A percentile compares a stretch with the other conserved stretches of the same genome.
Evolutionary conservation across 148 eudicot genomes (phyloP).

Genomic region (Rhododendron williamsianum): DNA sequence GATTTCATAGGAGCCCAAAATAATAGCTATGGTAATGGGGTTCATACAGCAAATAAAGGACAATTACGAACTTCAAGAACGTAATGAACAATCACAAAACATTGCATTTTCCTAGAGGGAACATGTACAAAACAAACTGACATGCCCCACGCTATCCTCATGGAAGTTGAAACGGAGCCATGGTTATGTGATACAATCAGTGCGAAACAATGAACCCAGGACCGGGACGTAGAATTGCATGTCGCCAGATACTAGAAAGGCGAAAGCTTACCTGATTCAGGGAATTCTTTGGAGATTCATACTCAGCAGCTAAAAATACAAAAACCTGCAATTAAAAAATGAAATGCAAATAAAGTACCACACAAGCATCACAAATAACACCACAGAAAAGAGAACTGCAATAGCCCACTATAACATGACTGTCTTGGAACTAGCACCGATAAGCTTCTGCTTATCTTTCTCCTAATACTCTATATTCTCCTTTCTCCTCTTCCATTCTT

Average conservation of each 20-base stretch:
- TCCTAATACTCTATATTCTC: neutral
- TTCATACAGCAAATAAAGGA: too few relatives aligned
- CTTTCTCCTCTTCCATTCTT: neutral
- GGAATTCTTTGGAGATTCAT: slow-evolving; percentile 64
- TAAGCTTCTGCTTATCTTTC: neutral
- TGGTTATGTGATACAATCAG: neutral
- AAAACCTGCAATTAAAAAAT: slow-evolving; percentile 58
- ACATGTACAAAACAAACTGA: neutral
- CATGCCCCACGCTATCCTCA: neutral
- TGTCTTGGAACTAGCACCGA: neutral
- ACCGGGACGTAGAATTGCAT: neutral
- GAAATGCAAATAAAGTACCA: neutral
- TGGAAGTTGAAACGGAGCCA: neutral
- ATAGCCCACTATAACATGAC: neutral
- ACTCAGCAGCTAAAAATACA: slow-evolving; percentile 91
- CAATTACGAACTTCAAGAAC: neutral
- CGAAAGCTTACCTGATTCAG: slow-evolving; percentile 63
- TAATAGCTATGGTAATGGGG: too few relatives aligned
- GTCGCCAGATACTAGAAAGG: neutral
- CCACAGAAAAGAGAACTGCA: neutral
- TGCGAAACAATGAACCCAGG: neutral
- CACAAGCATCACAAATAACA: neutral
- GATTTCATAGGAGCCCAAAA: too few relatives aligned
- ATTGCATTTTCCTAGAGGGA: neutral
- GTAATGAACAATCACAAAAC: neutral